A percentile compares a stretch with the other conserved stretches of the same genome.
phyloP scores from a whole-genome alignment of 2,329 filamentous ascomycete species.

The Metarhizium sp. region DNA sequence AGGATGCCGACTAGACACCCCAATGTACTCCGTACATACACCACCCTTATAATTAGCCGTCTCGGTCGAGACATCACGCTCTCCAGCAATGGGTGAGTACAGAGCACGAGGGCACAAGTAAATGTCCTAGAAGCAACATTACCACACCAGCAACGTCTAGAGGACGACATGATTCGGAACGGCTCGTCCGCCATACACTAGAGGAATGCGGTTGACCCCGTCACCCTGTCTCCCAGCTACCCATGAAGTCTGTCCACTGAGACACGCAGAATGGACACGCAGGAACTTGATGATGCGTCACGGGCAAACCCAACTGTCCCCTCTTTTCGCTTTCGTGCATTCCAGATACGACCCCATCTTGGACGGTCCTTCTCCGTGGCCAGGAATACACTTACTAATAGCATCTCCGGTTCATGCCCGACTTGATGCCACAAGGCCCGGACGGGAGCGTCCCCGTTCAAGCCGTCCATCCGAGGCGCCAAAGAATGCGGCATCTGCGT shows the following conservation, averaged over 20 bases:
- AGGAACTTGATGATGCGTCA: background rate
- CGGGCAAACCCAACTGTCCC: background rate
- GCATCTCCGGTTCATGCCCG: background rate
- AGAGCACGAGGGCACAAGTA: background rate
- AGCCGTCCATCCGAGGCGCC: background rate
- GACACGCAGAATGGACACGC: background rate
- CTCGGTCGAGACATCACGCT: no score
- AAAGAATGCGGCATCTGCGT: background rate
- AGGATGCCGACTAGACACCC: no score
- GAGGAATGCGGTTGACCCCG: background rate
- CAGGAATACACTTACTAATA: background rate
- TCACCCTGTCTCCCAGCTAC: no score
- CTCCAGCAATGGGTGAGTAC: no score
- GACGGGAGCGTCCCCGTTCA: background rate
- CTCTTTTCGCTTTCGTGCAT: background rate
- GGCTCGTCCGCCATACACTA: background rate
- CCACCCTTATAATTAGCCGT: no score
- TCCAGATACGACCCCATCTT: background rate
- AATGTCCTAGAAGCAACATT: background rate
- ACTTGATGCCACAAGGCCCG: background rate
- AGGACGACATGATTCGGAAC: background rate
- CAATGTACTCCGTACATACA: no score
- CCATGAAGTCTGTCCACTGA: background rate
- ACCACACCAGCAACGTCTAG: background rate
- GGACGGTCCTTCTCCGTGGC: background rate